Evolutionary conservation across 2,329 filamentous ascomycete genomes (phyloP).

Genomic region (Sordariomycetes sp.): DNA sequence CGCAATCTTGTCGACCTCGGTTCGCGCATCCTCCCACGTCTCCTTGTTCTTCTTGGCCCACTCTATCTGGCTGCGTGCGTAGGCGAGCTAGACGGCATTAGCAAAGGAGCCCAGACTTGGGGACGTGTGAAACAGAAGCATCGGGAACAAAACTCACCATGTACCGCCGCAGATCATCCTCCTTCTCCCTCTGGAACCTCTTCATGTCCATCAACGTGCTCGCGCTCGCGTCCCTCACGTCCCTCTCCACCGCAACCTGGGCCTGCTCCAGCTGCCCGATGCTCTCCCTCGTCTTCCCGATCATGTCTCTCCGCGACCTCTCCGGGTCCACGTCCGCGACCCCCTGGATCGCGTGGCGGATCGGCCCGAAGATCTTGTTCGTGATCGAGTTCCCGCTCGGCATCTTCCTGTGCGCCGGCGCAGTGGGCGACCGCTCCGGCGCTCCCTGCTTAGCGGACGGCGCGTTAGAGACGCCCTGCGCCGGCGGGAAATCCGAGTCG

Average conservation of each 20-base stretch:
- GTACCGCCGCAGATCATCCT: slow-evolving; percentile 84
- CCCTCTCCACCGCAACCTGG: slow-evolving; percentile 74
- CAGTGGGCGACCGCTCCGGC: slow-evolving; percentile 39
- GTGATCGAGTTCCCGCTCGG: slow-evolving; percentile 85
- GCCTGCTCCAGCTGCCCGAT: slow-evolving; percentile 84
- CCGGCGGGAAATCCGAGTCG: slow-evolving; percentile 92
- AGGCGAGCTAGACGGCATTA: slow-evolving; percentile 58
- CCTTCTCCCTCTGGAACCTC: slow-evolving; percentile 90
- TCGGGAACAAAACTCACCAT: slow-evolving; percentile 58
- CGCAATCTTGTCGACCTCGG: slow-evolving; percentile 82
- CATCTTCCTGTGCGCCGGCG: slow-evolving; percentile 58
- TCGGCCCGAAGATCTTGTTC: slow-evolving; percentile 85
- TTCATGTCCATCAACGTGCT: slow-evolving; percentile 85
- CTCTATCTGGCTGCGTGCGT: slow-evolving; percentile 85
- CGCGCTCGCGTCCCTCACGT: slow-evolving; percentile 84
- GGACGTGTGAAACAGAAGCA: background rate
- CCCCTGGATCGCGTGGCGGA: slow-evolving; percentile 91
- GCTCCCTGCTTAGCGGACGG: slow-evolving; percentile 67
- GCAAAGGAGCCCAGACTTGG: background rate
- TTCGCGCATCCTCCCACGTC: slow-evolving; percentile 83
- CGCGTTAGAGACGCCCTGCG: slow-evolving; percentile 62
- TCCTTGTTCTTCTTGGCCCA: slow-evolving; percentile 87
- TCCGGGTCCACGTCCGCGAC: slow-evolving; percentile 96
- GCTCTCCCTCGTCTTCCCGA: slow-evolving; percentile 89
- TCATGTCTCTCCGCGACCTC: slow-evolving; percentile 80